Evolutionary conservation across 2,329 filamentous ascomycete genomes (phyloP).

Genomic region (Colletotrichum zoysiae): DNA sequence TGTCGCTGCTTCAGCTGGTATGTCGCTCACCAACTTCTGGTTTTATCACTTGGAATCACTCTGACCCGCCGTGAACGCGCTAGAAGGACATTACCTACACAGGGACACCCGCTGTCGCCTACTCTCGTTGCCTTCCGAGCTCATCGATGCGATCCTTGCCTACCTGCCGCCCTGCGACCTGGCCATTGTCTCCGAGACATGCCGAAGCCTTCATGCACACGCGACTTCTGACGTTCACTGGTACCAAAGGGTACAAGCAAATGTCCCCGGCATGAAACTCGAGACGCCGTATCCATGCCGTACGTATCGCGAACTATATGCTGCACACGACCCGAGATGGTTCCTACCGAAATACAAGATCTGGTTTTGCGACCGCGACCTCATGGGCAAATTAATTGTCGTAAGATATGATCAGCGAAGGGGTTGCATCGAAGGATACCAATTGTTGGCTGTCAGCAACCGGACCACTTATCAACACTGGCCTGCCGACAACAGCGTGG

Average conservation of each 20-base stretch:
- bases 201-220: constrained; percentile 69
- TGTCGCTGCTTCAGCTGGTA: constrained; percentile 9
- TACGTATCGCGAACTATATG: constrained; percentile 79
- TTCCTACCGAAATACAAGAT: constrained; percentile 84
- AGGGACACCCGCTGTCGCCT: constrained; percentile 50
- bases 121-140: constrained; percentile 76
- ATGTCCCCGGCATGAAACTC: constrained; percentile 70
- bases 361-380: constrained; percentile 84
- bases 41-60: not conserved
- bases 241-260: constrained; percentile 76
- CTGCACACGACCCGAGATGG: constrained; percentile 83
- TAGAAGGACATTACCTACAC: constrained; percentile 17
- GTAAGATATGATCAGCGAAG: constrained; percentile 80
- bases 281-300: constrained; percentile 68
- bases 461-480: constrained; percentile 70
- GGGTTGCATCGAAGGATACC: constrained; percentile 84
- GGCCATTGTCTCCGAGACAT: constrained; percentile 69
- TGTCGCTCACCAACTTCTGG: not conserved
- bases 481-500: constrained; percentile 73
- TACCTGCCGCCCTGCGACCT: constrained; percentile 76
- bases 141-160: constrained; percentile 78
- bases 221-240: constrained; percentile 78
- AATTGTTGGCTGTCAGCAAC: constrained; percentile 75
- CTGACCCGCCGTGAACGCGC: not conserved
- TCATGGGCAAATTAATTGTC: constrained; percentile 81